A percentile compares a stretch with the other conserved stretches of the same genome.
phyloP scores from a whole-genome alignment of 2,329 filamentous ascomycete species.

The Fusarium globosum region DNA sequence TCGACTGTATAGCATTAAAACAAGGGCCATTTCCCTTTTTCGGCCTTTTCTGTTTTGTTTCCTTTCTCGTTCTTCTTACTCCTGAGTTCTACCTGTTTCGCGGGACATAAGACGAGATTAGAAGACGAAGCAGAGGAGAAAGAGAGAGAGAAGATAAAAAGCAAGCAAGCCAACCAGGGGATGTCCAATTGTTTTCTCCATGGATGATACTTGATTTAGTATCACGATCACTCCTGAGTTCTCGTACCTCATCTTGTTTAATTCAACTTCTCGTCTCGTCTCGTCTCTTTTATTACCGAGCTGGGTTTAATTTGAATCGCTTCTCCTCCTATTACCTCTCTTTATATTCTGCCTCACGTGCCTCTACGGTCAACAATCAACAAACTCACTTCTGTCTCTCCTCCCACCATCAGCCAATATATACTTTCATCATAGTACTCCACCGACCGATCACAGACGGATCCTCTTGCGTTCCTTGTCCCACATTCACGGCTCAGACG shows the following conservation, averaged over 20 bases:
- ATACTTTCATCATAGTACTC: slow-evolving; percentile 22
- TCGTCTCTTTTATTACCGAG: slow-evolving; percentile 20
- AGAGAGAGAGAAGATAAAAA: background rate
- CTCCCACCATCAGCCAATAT: slow-evolving; percentile 1
- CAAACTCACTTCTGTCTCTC: background rate
- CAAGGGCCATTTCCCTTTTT: slow-evolving; percentile 4
- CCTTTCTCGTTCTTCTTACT: slow-evolving; percentile 1
- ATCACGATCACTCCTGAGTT: slow-evolving; percentile 30
- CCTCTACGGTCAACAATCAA: background rate
- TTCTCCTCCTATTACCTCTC: background rate
- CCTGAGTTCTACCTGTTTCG: slow-evolving; percentile 1
- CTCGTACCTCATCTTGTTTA: slow-evolving; percentile 19
- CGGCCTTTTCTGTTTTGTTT: background rate
- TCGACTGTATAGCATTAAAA: slow-evolving; percentile 1
- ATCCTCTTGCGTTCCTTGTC: slow-evolving; percentile 19
- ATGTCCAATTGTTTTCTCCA: slow-evolving; percentile 11
- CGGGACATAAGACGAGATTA: slow-evolving; percentile 32
- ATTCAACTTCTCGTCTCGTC: slow-evolving; percentile 25
- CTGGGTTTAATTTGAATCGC: slow-evolving; percentile 2
- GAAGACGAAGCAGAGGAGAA: background rate
- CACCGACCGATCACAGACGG: slow-evolving; percentile 5
- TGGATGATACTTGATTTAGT: slow-evolving; percentile 29
- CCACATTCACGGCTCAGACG: slow-evolving; percentile 32
- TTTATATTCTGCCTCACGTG: background rate
- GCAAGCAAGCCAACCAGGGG: slow-evolving; percentile 2